These are phyloP conservation scores for Drechslerella coelobrocha DNA, from an alignment of 2,329 filamentous ascomycete genomes.

Conservation along the genomic window DNA sequence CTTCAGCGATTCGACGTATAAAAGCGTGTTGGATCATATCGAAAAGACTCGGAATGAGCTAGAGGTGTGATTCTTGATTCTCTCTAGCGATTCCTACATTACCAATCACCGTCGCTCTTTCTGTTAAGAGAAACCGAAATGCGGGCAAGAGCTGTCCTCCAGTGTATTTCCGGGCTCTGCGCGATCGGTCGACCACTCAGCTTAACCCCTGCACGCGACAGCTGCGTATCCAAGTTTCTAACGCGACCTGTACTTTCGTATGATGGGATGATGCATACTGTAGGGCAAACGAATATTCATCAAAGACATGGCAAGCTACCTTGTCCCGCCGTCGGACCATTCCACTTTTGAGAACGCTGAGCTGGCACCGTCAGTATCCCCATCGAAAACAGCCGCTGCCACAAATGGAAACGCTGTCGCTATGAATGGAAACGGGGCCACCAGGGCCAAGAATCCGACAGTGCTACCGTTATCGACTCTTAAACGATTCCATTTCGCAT, in stretches of 20 bases:
- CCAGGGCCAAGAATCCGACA: slow-evolving; percentile 71
- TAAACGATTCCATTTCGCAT: slow-evolving; percentile 87
- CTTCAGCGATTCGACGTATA: slow-evolving; percentile 73
- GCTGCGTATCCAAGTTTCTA: slow-evolving; percentile 14
- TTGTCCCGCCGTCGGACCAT: slow-evolving; percentile 76
- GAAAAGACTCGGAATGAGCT: slow-evolving; percentile 77
- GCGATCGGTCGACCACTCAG: neutral
- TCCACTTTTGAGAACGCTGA: slow-evolving; percentile 62
- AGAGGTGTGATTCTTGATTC: slow-evolving; percentile 66
- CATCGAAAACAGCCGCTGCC: slow-evolving; percentile 52
- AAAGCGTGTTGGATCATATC: slow-evolving; percentile 77
- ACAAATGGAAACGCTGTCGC: slow-evolving; percentile 55
- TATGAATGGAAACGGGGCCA: slow-evolving; percentile 55
- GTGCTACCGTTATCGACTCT: slow-evolving; percentile 78
- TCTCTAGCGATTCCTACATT: slow-evolving; percentile 21
- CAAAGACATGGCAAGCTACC: slow-evolving; percentile 96
- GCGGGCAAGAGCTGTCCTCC: neutral
- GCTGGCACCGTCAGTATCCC: slow-evolving; percentile 78
- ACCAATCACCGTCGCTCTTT: slow-evolving; percentile 32
- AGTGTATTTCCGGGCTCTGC: slow-evolving; percentile 11
- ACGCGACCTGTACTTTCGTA: slow-evolving; percentile 11
- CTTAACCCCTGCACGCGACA: neutral
- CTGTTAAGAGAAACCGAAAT: too few species aligned
- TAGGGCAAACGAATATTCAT: slow-evolving; percentile 93
- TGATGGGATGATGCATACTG: slow-evolving; percentile 32